Conservation (phyloP, 352 stramenopile species). For the Phytophthora sp. region DNA sequence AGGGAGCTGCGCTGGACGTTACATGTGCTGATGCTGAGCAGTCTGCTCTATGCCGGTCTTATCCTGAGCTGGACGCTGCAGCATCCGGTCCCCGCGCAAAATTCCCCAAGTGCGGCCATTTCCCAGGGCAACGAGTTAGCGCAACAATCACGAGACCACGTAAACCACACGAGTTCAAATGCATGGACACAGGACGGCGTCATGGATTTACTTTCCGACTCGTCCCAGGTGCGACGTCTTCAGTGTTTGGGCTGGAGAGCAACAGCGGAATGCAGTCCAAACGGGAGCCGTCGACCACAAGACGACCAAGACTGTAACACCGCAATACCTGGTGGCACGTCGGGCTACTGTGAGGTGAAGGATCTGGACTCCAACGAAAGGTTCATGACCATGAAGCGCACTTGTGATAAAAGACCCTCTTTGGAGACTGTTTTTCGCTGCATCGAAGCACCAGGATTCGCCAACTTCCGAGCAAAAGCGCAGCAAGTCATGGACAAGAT, state of each 20-base stretch:
- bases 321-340: conserved; percentile 17
- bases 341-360: conserved; percentile 31
- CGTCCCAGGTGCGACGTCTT: conserved; percentile 15
- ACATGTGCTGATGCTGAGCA: conserved; percentile 9
- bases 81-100: not conserved
- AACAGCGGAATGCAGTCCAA: conserved; percentile 21
- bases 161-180: too few species aligned
- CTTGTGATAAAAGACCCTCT: conserved; percentile 34
- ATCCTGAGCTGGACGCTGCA: conserved; percentile 12
- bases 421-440: conserved; percentile 40
- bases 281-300: conserved; percentile 14
- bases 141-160: not conserved
- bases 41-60: conserved; percentile 15
- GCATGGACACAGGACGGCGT: too few species aligned
- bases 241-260: conserved; percentile 25
- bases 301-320: conserved; percentile 24
- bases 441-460: conserved; percentile 44
- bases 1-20: conserved; percentile 6
- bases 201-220: conserved; percentile 21
- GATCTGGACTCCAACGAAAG: conserved; percentile 29
- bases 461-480: conserved; percentile 39
- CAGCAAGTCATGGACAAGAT: conserved; percentile 18
- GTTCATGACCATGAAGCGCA: conserved; percentile 40
- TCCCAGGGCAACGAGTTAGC: not conserved
- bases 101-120: not conserved